phyloP scores from a whole-genome alignment of 2,329 filamentous ascomycete genomes.

The Pyrenochaeta sp. region DNA sequence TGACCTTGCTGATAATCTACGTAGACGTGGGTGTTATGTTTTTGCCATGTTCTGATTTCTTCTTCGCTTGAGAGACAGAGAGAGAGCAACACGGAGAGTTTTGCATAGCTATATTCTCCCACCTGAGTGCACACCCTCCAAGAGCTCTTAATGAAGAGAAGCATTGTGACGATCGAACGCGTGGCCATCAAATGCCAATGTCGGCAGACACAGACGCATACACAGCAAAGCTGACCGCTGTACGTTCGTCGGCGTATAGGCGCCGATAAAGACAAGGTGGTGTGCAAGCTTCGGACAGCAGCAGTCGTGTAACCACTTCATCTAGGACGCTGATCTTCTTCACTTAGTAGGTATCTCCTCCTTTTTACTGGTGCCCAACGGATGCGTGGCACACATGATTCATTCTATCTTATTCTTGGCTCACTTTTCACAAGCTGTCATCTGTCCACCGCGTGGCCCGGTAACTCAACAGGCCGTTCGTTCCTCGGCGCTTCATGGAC shows the following conservation, averaged over 20 bases:
- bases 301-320: background rate
- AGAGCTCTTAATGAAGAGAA: no score
- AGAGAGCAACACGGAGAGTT: no score
- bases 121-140: no score
- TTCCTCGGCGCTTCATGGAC: slow-evolving; percentile 21
- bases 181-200: background rate
- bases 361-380: background rate
- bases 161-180: background rate
- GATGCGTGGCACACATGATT: background rate
- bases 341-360: background rate
- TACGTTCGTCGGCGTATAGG: background rate
- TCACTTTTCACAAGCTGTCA: background rate
- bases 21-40: background rate
- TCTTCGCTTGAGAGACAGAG: no score
- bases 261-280: background rate
- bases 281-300: background rate
- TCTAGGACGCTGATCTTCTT: background rate
- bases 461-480: slow-evolving; percentile 13
- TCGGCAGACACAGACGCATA: background rate
- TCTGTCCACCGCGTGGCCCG: slow-evolving; percentile 3
- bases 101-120: no score
- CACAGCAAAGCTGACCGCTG: background rate
- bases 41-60: background rate
- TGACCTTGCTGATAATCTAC: background rate
- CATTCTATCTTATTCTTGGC: background rate